These are phyloP conservation scores for Pleurotus cornucopiae DNA, from an alignment of 768 basidiomycete species.

Conservation along the genomic window DNA sequence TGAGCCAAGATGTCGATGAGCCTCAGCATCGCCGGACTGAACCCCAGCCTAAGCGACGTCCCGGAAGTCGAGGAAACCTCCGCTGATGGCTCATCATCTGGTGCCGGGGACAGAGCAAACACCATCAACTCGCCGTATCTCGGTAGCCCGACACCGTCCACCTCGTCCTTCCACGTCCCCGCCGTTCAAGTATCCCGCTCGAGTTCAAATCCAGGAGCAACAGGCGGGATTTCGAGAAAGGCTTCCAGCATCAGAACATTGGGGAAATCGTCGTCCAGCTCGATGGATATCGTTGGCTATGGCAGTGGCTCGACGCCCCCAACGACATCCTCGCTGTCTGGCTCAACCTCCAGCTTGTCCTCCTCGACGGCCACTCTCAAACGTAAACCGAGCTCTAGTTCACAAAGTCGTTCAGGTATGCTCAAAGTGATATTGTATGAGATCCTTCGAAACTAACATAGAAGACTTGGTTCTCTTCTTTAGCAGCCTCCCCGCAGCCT, in stretches of 20 bases:
- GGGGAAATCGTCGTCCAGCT: constrained; percentile 3
- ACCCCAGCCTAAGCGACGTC: constrained; percentile 3
- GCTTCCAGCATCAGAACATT: constrained; percentile 11
- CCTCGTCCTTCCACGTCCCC: constrained; percentile 1
- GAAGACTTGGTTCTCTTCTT: not conserved
- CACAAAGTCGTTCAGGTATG: constrained; percentile 5
- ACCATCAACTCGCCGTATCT: not conserved
- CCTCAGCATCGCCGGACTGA: too few relatives aligned
- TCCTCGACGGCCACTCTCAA: constrained; percentile 11
- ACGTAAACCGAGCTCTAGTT: constrained; percentile 17
- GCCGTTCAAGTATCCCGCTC: not conserved
- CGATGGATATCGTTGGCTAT: not conserved
- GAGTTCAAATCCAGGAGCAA: not conserved
- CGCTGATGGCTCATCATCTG: not conserved
- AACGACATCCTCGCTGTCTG: too few relatives aligned
- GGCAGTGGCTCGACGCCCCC: too few relatives aligned
- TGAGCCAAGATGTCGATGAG: too few relatives aligned
- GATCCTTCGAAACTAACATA: not conserved
- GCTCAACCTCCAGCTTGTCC: not conserved
- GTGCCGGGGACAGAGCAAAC: not conserved
- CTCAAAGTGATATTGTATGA: constrained; percentile 2
- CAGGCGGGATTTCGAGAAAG: constrained; percentile 1
- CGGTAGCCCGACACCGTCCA: constrained; percentile 2
- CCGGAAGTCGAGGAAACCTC: constrained; percentile 5
- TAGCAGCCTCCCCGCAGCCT: constrained; percentile 16